Percentiles rank a stretch among this genome's conserved stretches.
These are phyloP conservation scores for Acanthamoeba triangularis DNA, from an alignment of 208 protist species.

Conservation along the genomic window DNA sequence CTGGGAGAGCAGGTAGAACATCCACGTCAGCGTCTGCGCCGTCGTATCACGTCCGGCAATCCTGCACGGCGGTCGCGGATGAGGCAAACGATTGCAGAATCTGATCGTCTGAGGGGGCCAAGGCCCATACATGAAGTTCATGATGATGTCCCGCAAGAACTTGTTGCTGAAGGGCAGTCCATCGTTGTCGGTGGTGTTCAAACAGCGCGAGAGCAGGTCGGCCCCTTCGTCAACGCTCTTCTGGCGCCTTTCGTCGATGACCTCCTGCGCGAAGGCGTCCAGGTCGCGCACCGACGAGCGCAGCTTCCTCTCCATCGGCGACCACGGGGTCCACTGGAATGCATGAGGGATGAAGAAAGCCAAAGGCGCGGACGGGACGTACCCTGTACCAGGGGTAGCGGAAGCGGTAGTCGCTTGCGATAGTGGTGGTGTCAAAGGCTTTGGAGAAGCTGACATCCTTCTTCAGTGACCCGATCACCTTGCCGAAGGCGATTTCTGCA, in stretches of 20 bases:
- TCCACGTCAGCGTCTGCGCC: constrained; percentile 52
- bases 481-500: constrained; percentile 64
- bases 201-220: constrained; percentile 27
- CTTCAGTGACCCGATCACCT: constrained; percentile 9
- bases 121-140: constrained; percentile 50
- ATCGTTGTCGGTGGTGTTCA: not conserved
- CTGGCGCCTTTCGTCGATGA: constrained; percentile 16
- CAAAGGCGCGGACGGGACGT: too few species aligned
- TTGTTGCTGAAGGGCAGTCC: constrained; percentile 28
- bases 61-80: not conserved
- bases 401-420: not conserved
- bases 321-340: not conserved
- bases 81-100: too few species aligned
- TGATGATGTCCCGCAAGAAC: constrained; percentile 23
- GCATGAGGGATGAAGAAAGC: not conserved
- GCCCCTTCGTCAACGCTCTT: not conserved
- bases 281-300: not conserved
- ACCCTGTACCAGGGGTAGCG: not conserved
- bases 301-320: not conserved
- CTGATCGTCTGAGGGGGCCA: too few species aligned
- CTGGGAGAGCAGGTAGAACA: constrained; percentile 39
- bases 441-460: not conserved
- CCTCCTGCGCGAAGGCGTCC: constrained; percentile 26
- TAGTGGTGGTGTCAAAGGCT: not conserved
- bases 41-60: constrained; percentile 47